Percentiles rank a stretch among this genome's conserved stretches.
phyloP scores from a whole-genome alignment of 768 basidiomycete genomes.

The Chalciporus chontae region DNA sequence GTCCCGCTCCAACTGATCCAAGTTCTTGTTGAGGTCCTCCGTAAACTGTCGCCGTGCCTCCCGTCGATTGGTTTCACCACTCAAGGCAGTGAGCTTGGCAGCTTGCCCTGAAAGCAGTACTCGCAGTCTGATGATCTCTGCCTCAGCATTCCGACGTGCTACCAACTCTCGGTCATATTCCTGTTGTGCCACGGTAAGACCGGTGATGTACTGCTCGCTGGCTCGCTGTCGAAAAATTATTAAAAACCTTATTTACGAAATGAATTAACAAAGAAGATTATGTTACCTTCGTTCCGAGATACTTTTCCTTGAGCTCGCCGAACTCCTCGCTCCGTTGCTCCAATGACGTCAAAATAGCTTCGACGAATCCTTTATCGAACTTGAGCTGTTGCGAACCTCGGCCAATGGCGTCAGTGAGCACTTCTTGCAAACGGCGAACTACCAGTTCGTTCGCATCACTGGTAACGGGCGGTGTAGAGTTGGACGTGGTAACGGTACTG shows the following conservation, averaged over 20 bases:
- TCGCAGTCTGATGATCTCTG: constrained; percentile 82
- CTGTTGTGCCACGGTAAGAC: constrained; percentile 86
- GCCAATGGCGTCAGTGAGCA: constrained; percentile 55
- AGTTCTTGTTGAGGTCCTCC: constrained; percentile 70
- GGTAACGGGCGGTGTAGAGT: constrained; percentile 21
- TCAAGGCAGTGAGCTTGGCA: constrained; percentile 79
- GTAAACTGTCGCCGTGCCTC: constrained; percentile 78
- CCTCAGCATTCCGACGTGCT: constrained; percentile 85
- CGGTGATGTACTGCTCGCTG: constrained; percentile 89
- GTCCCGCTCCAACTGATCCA: constrained; percentile 79
- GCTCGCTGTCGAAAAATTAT: constrained; percentile 55
- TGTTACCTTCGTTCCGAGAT: constrained; percentile 85
- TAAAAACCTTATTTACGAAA: background rate
- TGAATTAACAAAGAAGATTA: background rate
- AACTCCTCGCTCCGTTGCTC: constrained; percentile 62
- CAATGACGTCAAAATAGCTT: constrained; percentile 62
- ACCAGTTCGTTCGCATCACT: constrained; percentile 45
- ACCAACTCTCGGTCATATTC: constrained; percentile 93
- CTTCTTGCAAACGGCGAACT: constrained; percentile 54
- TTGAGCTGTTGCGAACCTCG: constrained; percentile 58
- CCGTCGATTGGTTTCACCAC: constrained; percentile 70
- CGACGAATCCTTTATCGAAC: constrained; percentile 72
- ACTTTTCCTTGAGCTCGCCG: constrained; percentile 62
- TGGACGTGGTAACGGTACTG: too few relatives aligned
- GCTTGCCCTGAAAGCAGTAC: constrained; percentile 88